Evolutionary conservation across 306 rosid genomes (phyloP).

Genomic region (Spatholobus suberectus): DNA sequence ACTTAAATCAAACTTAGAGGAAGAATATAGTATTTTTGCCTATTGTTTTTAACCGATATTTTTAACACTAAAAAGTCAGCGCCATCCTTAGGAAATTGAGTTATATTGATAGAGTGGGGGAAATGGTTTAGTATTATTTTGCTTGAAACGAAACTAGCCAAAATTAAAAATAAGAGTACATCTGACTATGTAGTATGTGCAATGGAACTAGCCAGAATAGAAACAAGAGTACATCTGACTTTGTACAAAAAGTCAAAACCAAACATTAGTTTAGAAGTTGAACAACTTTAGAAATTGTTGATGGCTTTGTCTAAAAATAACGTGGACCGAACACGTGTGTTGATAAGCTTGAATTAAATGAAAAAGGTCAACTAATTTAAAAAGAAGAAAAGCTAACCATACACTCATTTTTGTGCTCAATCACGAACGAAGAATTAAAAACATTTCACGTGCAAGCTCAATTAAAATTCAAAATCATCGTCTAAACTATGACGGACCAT

Average conservation of each 20-base stretch:
- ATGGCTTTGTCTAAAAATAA: constrained; percentile 2
- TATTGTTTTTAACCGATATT: background rate
- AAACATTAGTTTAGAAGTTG: background rate
- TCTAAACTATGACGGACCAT: constrained; percentile 11
- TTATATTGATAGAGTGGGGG: background rate
- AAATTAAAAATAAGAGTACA: background rate
- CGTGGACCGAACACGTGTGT: constrained; percentile 5
- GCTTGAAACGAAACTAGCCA: background rate
- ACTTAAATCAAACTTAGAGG: background rate
- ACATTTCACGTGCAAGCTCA: constrained; percentile 34
- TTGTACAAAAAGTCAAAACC: background rate
- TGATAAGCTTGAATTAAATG: constrained; percentile 16
- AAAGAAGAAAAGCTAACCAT: constrained; percentile 21
- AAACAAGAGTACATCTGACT: background rate
- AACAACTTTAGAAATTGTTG: constrained; percentile 10
- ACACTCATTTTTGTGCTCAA: background rate
- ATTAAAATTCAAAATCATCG: background rate
- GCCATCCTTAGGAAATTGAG: background rate
- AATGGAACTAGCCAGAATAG: background rate
- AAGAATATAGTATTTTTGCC: background rate
- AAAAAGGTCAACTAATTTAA: constrained; percentile 38
- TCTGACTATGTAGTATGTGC: background rate
- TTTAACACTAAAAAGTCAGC: background rate
- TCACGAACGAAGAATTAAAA: constrained; percentile 14
- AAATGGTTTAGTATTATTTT: background rate